Conservation (phyloP, 176 grass and related monocot genomes). For the Oryza rufipogon region DNA sequence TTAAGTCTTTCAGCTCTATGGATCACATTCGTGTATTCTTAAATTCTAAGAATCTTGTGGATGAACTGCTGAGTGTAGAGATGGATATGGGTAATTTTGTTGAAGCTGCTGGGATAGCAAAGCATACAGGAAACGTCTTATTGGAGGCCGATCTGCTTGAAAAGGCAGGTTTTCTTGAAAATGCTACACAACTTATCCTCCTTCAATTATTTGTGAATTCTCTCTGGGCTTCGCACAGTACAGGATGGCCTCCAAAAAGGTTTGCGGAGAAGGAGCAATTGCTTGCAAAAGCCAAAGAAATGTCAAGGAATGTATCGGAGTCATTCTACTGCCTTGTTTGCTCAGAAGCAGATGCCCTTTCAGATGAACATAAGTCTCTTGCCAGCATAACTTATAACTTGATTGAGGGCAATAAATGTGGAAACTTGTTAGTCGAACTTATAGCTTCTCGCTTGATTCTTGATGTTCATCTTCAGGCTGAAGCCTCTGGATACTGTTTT, state of each 20-base stretch:
- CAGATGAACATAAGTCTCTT: constrained; percentile 45
- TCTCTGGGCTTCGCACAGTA: constrained; percentile 59
- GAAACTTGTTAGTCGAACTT: constrained; percentile 48
- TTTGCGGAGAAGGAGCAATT: constrained; percentile 54
- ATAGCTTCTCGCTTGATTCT: constrained; percentile 56
- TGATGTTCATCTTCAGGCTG: constrained; percentile 56
- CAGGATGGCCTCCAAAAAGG: constrained; percentile 68
- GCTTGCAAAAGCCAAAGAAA: constrained; percentile 54
- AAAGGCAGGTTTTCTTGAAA: constrained; percentile 56
- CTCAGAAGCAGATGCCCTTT: constrained; percentile 57
- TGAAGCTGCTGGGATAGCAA: constrained; percentile 65
- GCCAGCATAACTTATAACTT: constrained; percentile 36
- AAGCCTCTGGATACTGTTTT: constrained; percentile 28
- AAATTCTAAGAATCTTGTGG: constrained; percentile 47
- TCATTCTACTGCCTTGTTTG: constrained; percentile 49
- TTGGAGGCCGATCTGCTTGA: constrained; percentile 68
- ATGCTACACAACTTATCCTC: constrained; percentile 54
- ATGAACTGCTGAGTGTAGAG: constrained; percentile 72
- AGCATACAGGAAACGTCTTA: constrained; percentile 55
- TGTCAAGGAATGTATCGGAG: constrained; percentile 46
- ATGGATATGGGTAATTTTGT: constrained; percentile 70
- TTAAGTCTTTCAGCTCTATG: constrained; percentile 65
- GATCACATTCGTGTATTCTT: constrained; percentile 55
- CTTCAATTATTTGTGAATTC: constrained; percentile 52
- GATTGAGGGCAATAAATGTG: constrained; percentile 43